These are phyloP conservation scores for Suhomyces yuchorum DNA, from an alignment of 1,139 yeast species.

Conservation along the genomic window DNA sequence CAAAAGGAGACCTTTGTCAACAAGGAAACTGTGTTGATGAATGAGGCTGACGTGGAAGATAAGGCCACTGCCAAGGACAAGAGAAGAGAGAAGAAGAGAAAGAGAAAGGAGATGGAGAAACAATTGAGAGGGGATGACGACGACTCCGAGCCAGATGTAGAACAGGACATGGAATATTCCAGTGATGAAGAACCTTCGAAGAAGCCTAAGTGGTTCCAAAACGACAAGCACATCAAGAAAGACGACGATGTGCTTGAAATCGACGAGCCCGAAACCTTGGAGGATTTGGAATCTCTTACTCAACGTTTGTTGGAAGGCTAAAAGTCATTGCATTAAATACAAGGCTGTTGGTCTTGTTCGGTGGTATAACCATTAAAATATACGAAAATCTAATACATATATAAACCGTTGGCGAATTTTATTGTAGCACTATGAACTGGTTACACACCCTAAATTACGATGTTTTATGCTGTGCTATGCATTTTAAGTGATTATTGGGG, in stretches of 20 bases:
- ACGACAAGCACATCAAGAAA: constrained; percentile 27
- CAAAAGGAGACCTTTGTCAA: constrained; percentile 70
- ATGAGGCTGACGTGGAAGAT: constrained; percentile 71
- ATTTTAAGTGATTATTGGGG: constrained; percentile 35
- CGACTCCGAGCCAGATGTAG: constrained; percentile 37
- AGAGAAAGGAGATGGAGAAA: constrained; percentile 78
- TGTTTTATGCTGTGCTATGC: neutral
- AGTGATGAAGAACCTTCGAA: constrained; percentile 51
- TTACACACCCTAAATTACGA: neutral
- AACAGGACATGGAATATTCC: constrained; percentile 48
- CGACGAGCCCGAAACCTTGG: constrained; percentile 87
- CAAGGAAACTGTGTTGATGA: constrained; percentile 71
- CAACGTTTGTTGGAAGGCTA: constrained; percentile 51
- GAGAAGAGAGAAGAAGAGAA: constrained; percentile 85
- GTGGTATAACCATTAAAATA: neutral
- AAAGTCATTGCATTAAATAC: neutral
- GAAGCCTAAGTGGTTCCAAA: constrained; percentile 65
- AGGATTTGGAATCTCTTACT: constrained; percentile 91
- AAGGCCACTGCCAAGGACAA: constrained; percentile 81
- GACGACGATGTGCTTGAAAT: constrained; percentile 59
- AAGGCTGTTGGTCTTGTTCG: neutral
- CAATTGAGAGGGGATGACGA: constrained; percentile 46
- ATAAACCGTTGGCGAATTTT: neutral
- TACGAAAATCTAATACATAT: neutral
- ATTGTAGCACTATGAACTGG: neutral